Conservation (phyloP, 192 early-diverging fungal species). For the Dimargaris cristalligena region DNA sequence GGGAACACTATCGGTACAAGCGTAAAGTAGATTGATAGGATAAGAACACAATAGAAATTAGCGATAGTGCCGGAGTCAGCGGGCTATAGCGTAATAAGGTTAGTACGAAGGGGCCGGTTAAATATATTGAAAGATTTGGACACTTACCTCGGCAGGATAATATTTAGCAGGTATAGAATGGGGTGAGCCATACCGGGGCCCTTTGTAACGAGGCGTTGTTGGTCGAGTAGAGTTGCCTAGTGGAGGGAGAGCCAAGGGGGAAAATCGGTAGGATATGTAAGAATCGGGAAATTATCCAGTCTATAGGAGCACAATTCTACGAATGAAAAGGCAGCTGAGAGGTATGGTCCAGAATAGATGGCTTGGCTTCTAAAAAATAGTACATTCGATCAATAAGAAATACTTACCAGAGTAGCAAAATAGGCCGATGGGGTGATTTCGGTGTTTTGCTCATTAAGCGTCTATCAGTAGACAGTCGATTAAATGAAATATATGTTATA, state of each 20-base stretch:
- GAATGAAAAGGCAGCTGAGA: too few species aligned
- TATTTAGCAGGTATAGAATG: slow-evolving; percentile 63
- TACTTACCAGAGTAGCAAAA: slow-evolving; percentile 82
- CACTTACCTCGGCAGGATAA: slow-evolving; percentile 51
- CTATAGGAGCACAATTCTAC: too few species aligned
- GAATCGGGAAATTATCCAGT: too few species aligned
- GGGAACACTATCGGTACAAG: slow-evolving; percentile 23
- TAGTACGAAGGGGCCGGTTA: neutral
- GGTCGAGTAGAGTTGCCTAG: too few species aligned
- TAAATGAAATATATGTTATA: too few species aligned
- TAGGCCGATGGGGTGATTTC: slow-evolving; percentile 62
- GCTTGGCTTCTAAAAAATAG: slow-evolving; percentile 48
- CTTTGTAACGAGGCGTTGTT: too few species aligned
- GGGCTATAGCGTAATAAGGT: neutral
- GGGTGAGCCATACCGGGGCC: slow-evolving; percentile 37
- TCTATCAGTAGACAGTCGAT: too few species aligned
- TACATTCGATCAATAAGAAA: too few species aligned
- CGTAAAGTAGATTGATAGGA: neutral
- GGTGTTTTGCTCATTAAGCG: slow-evolving; percentile 58
- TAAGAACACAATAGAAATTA: neutral
- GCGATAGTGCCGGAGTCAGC: neutral
- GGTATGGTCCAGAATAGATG: too few species aligned
- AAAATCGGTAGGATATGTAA: too few species aligned
- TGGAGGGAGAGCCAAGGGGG: too few species aligned
- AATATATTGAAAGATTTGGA: neutral